Evolutionary conservation across 371 early-diverging fungal genomes (phyloP), one percentile per base, ranked within the genome.

Genomic region (Syncephalastrum contaminatum): DNA sequence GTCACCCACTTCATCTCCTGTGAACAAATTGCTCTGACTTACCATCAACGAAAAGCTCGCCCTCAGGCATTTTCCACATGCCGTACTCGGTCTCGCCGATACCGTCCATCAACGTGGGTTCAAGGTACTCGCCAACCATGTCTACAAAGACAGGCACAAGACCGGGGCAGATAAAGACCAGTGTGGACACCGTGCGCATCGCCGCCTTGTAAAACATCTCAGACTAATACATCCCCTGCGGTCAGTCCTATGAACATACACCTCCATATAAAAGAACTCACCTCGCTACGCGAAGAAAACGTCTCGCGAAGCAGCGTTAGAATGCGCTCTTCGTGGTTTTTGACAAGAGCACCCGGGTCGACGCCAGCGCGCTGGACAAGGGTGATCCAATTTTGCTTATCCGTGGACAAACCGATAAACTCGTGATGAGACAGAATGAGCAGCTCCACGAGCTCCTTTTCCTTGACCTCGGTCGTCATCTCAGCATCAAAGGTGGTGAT

Each of bases 351-450:
- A 3, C 84, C 85, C 15, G 95, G 91, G 56, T 93, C 86, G 19
- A 88, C 60, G 41, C 82, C 75, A 16, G 89, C 83, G 16, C 89
- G 83, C 70, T 91, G 91, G 50, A 86, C 81, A 44, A 94, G 72
- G 1, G 87, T 80, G 56, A 94, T 86, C 95, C 94, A 96, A 59
- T 88, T 81, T 59, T 95, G 91, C 55, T 77, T 82, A 53, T 88
- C 87, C 13, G 78, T 79, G 25, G 54, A 61, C 24, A 43, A 61
- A 58, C 73, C 75, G n/a, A 92, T 77, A 12, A 80, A 79, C 18
- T 88, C 70, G 59, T 93, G 92, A 54, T 90, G 91, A 25, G 88
- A 78, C 5, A 91, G 59, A 7, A 93, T 69, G 41, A 87, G 69
- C 48, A 93, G 58, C 8, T 90, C 82, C 20, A 89, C 78, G 18